A percentile compares a stretch with the other conserved stretches of the same genome.
Conservation (phyloP, 371 early-diverging fungal genomes). For the Mucor circinelloides region DNA sequence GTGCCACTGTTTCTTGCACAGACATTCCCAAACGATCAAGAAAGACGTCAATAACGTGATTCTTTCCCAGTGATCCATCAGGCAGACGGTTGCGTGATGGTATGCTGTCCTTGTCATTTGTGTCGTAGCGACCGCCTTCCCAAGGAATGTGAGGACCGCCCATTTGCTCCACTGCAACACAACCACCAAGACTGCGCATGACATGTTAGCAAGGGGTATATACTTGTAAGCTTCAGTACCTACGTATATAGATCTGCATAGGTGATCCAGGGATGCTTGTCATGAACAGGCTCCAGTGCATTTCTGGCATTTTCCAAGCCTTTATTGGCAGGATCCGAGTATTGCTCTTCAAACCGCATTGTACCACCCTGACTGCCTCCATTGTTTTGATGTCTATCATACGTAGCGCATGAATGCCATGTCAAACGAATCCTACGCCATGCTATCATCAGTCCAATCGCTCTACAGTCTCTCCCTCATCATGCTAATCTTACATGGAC, state of each 20-base stretch:
- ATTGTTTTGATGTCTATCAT: constrained; percentile 58
- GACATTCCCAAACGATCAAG: constrained; percentile 74
- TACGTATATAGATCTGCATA: constrained; percentile 83
- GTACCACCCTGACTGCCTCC: constrained; percentile 84
- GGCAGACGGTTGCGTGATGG: constrained; percentile 83
- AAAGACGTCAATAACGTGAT: constrained; percentile 73
- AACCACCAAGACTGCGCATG: constrained; percentile 64
- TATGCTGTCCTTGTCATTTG: constrained; percentile 37
- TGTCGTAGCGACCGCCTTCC: constrained; percentile 76
- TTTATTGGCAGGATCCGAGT: constrained; percentile 72
- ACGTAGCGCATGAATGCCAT: constrained; percentile 85
- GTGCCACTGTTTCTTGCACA: constrained; percentile 73
- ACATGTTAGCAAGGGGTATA: too few species aligned
- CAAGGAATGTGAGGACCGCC: constrained; percentile 76
- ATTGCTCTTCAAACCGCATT: constrained; percentile 69
- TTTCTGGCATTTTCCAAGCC: constrained; percentile 73
- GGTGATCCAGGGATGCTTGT: constrained; percentile 66
- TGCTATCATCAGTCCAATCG: not conserved
- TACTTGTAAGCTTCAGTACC: constrained; percentile 38
- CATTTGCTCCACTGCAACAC: constrained; percentile 78
- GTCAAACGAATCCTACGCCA: constrained; percentile 68
- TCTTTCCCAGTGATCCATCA: constrained; percentile 73
- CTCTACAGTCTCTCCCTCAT: not conserved
- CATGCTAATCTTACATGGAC: constrained; percentile 46
- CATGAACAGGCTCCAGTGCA: constrained; percentile 72